Conservation (phyloP, 495 filamentous ascomycete species). For the Hypomontagnella submonticulosa region DNA sequence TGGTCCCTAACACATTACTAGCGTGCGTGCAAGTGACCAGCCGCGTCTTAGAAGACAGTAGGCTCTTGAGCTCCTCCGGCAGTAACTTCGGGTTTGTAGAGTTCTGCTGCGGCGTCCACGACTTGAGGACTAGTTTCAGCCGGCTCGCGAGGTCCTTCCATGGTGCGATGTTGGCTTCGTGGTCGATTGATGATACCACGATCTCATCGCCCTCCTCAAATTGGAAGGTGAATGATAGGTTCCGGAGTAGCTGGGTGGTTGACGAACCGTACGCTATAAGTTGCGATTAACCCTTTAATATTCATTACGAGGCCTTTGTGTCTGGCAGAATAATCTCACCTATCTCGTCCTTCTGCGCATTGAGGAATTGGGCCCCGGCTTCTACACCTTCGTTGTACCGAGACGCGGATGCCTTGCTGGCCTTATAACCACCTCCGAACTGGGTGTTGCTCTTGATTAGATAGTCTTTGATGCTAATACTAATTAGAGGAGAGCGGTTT, state of each 20-base stretch:
- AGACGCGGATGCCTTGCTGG: conserved; percentile 64
- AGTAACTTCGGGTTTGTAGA: conserved; percentile 65
- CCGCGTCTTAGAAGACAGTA: conserved; percentile 68
- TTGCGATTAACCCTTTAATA: neutral
- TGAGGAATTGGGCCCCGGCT: conserved; percentile 74
- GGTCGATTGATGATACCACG: conserved; percentile 73
- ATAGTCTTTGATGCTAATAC: conserved; percentile 69
- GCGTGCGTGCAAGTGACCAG: conserved; percentile 76
- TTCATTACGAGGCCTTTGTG: too few species aligned
- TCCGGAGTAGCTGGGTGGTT: conserved; percentile 78
- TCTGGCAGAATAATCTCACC: conserved; percentile 55
- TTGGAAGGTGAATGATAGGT: conserved; percentile 69
- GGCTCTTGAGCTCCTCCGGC: conserved; percentile 59
- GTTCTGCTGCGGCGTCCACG: conserved; percentile 64
- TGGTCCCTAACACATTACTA: conserved; percentile 76
- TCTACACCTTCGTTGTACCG: conserved; percentile 65
- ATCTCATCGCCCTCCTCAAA: conserved; percentile 71
- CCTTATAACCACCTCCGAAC: conserved; percentile 72
- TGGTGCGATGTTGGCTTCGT: conserved; percentile 76
- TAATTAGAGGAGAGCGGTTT: neutral
- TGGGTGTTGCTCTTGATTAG: conserved; percentile 76
- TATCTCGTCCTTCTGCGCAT: conserved; percentile 70
- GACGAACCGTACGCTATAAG: conserved; percentile 70
- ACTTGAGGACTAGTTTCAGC: conserved; percentile 69
- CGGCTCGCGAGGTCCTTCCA: conserved; percentile 72